Conservation (phyloP, 306 rosid species). For the Ochetophila trinervis region DNA sequence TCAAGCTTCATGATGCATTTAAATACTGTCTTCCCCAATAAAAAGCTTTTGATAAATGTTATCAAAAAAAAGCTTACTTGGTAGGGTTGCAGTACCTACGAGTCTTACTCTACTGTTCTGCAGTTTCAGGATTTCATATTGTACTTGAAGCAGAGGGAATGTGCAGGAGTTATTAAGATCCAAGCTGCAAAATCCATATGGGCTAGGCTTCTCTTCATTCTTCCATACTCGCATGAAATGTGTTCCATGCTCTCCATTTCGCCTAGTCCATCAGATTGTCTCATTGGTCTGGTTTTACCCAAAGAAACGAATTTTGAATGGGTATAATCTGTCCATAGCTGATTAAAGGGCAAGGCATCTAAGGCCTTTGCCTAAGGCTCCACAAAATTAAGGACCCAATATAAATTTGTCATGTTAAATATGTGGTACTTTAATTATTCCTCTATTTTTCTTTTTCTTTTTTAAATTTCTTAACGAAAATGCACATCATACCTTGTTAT, state of each 20-base stretch:
- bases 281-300: slow-evolving; percentile 81
- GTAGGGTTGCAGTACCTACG: not conserved
- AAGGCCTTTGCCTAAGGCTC: too few relatives aligned
- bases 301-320: slow-evolving; percentile 92
- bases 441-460: too few relatives aligned
- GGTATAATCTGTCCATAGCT: slow-evolving; percentile 42
- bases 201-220: slow-evolving; percentile 91
- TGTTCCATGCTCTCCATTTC: slow-evolving; percentile 77
- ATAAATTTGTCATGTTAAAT: too few relatives aligned
- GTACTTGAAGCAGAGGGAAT: slow-evolving; percentile 93
- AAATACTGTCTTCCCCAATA: not conserved
- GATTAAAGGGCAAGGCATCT: too few relatives aligned
- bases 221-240: slow-evolving; percentile 70
- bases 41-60: not conserved
- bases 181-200: slow-evolving; percentile 75
- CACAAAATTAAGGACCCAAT: too few relatives aligned
- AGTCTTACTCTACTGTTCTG: slow-evolving; percentile 29
- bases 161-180: slow-evolving; percentile 92
- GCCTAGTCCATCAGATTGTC: slow-evolving; percentile 66
- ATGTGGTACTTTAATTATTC: too few relatives aligned
- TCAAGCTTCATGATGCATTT: not conserved
- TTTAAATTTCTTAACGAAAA: not conserved
- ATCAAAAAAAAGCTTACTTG: not conserved
- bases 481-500: slow-evolving; percentile 42
- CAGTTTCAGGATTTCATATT: slow-evolving; percentile 95